Percentiles rank a stretch among this genome's conserved stretches.
These are phyloP conservation scores for Diplodia seriata DNA, from an alignment of 2,329 filamentous ascomycete species.

Conservation along the genomic window DNA sequence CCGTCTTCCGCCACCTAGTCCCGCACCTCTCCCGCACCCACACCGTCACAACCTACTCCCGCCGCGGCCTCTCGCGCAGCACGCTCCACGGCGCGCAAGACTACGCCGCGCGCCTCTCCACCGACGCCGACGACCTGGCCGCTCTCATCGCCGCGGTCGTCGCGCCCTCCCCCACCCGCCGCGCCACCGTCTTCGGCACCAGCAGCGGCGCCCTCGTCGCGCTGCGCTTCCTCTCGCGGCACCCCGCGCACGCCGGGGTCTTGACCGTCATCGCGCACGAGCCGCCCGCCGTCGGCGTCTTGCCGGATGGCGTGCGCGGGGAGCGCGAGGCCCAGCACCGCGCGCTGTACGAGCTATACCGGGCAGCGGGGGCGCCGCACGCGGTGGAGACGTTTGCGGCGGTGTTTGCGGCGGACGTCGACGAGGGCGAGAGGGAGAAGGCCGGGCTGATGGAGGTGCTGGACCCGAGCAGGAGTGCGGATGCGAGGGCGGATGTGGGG, in stretches of 20 bases:
- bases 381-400: background rate
- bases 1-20: background rate
- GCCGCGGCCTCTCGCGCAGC: constrained; percentile 1
- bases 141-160: background rate
- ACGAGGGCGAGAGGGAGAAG: background rate
- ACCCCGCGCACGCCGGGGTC: background rate
- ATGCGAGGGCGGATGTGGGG: background rate
- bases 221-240: background rate
- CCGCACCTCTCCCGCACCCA: background rate
- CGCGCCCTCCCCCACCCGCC: too few relatives aligned
- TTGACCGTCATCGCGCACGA: background rate
- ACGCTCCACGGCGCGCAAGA: background rate
- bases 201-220: constrained; percentile 5
- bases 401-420: background rate
- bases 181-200: constrained; percentile 3
- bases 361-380: background rate
- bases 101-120: constrained; percentile 1
- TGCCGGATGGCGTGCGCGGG: background rate
- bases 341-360: background rate
- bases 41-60: constrained; percentile 5
- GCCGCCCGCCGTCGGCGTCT: background rate
- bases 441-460: background rate
- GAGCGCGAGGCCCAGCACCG: background rate
- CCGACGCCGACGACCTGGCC: constrained; percentile 6
- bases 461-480: background rate